Evolutionary conservation across 1,284 basidiomycete genomes (phyloP).

Genomic region (Golubevia pallescens): DNA sequence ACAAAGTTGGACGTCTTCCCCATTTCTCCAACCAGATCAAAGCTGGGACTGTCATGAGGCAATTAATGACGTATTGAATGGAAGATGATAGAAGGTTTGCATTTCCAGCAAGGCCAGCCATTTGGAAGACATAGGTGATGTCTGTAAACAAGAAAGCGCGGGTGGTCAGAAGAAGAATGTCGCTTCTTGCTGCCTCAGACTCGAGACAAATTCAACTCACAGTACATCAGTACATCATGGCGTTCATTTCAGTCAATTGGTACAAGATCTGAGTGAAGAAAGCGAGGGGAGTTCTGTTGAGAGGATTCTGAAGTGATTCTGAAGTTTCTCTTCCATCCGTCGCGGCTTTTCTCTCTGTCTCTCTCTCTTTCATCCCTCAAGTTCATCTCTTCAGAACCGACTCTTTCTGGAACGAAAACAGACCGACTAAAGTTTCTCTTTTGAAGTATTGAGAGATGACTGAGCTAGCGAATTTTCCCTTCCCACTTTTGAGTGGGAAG

Average conservation of each 20-base stretch:
- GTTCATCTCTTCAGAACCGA: no score
- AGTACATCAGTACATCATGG: slow-evolving; percentile 34
- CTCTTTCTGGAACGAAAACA: no score
- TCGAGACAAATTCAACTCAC: no score
- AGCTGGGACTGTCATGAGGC: slow-evolving; percentile 34
- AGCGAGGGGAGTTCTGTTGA: slow-evolving; percentile 1
- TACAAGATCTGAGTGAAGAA: slow-evolving; percentile 10
- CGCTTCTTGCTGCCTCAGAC: no score
- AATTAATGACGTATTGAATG: slow-evolving; percentile 38
- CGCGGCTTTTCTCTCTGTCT: no score
- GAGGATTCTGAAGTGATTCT: slow-evolving; percentile 18
- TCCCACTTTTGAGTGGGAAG: no score
- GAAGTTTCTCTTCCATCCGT: no score
- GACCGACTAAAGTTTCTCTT: no score
- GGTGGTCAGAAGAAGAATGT: no score
- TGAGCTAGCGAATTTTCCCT: no score
- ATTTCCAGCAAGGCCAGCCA: slow-evolving; percentile 19
- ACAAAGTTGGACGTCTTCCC: slow-evolving; percentile 32
- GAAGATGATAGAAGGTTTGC: slow-evolving; percentile 12
- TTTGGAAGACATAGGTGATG: slow-evolving; percentile 19
- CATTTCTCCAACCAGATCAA: slow-evolving; percentile 29
- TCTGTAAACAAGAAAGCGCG: slow-evolving; percentile 1
- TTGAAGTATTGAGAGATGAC: no score
- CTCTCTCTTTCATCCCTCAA: no score
- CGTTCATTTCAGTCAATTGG: slow-evolving; percentile 24